Evolutionary conservation across 257 asterid species (phyloP).

Genomic region (Prunella vulgaris): DNA sequence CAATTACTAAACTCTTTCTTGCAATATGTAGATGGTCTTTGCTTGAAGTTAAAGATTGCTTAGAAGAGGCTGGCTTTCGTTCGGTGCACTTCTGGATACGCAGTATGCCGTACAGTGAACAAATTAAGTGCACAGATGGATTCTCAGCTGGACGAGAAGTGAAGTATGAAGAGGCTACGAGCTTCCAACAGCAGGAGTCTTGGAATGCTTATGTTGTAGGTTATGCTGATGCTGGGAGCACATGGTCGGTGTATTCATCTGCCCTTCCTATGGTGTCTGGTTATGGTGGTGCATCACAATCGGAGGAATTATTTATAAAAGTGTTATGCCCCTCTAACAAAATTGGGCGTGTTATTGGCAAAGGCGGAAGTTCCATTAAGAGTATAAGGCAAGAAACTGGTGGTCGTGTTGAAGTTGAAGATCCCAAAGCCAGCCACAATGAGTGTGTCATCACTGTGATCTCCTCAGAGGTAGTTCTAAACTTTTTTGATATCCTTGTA

Average conservation of each 20-base stretch:
- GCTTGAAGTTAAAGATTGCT: conserved; percentile 87
- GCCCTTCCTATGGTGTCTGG: conserved; percentile 79
- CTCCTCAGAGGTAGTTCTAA: conserved; percentile 66
- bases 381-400: conserved; percentile 81
- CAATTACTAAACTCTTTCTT: not conserved
- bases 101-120: conserved; percentile 75
- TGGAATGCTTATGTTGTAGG: conserved; percentile 95
- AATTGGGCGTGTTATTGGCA: conserved; percentile 94
- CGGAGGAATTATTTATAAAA: conserved; percentile 65
- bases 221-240: conserved; percentile 59
- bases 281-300: conserved; percentile 46
- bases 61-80: conserved; percentile 90
- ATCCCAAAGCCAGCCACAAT: conserved; percentile 55
- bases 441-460: conserved; percentile 70
- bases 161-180: conserved; percentile 80
- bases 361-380: conserved; percentile 77
- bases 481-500: not conserved
- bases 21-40: conserved; percentile 82
- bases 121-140: conserved; percentile 62
- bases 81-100: conserved; percentile 84
- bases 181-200: conserved; percentile 88
- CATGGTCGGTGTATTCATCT: conserved; percentile 82
- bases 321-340: conserved; percentile 70
- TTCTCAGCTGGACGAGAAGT: conserved; percentile 61
- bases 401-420: conserved; percentile 85